A percentile compares a stretch with the other conserved stretches of the same genome.
Evolutionary conservation across 192 early-diverging fungal species (phyloP).

Genomic region (Coemansia sp.): DNA sequence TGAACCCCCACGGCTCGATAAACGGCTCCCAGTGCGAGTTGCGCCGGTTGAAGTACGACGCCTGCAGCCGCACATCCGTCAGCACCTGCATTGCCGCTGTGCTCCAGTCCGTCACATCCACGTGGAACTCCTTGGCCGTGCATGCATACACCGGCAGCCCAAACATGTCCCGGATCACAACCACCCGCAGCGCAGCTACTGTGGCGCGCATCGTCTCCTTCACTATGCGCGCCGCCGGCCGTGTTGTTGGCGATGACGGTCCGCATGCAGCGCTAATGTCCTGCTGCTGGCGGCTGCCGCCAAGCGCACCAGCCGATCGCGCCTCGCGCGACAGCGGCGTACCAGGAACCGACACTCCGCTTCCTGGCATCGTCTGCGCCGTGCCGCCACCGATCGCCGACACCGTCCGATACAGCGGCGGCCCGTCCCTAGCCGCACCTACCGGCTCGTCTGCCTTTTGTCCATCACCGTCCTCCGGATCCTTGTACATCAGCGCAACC

Average conservation of each 20-base stretch:
- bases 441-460: neutral
- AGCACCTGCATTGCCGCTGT: conserved; percentile 64
- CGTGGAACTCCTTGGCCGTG: conserved; percentile 73
- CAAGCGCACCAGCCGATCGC: neutral
- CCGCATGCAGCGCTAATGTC: conserved; percentile 1
- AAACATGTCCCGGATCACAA: conserved; percentile 94
- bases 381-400: neutral
- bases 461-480: neutral
- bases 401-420: neutral
- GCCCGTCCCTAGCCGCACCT: neutral
- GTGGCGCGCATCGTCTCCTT: conserved; percentile 52
- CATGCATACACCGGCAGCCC: conserved; percentile 90
- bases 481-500: conserved; percentile 59
- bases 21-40: conserved; percentile 99
- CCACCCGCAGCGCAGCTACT: conserved; percentile 51
- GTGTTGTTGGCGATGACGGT: neutral
- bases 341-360: neutral
- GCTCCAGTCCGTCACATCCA: conserved; percentile 87
- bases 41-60: conserved; percentile 95
- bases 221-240: conserved; percentile 20
- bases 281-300: conserved; percentile 1
- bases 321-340: neutral
- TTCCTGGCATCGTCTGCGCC: neutral
- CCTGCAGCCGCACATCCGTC: conserved; percentile 66
- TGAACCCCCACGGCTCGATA: conserved; percentile 86